Evolutionary conservation across 2,329 filamentous ascomycete genomes (phyloP), one percentile per base, ranked within the genome.

Genomic region (Diaporthe citrichinensis): DNA sequence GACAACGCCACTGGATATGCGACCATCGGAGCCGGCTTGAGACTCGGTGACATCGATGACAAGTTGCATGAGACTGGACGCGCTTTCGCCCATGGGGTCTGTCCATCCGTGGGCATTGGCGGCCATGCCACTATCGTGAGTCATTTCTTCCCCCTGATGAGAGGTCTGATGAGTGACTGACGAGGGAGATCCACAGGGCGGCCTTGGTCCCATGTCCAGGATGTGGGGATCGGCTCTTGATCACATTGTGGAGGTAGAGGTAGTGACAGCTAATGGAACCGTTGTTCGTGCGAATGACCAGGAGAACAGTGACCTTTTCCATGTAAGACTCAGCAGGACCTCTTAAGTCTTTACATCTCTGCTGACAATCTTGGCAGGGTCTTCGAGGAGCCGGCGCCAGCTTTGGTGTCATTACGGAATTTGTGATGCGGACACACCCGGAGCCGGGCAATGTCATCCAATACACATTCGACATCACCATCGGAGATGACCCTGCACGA

Each of bases 11-110:
- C 87, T 6, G 90, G 88, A 86, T 81, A 87, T 67, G 90, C 90
- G 8, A 89, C 85, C 0, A 86, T 91, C 74, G 90, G 91, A 10
- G 84, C 87, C 5, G 91, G 90, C 2, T 86, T 85, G 46, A 84
- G 80, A n/a, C 85, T 92, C 0, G 86, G 87, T 4, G 86, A 90
- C 71, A 82, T 92, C 20, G 88, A 89, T 14, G 80, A 85, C 49
- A 82, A 84, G 57, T 83, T 92, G 14, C 87, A 90, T 74, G 80
- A 86, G 72, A 90, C 89, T 8, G 85, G 86, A 39, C 86, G 90
- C n/a, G 90, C 90, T 3, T 88, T 92, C 71, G 84, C 90, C 0
- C 90, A 92, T 73, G 90, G 90, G 14, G 88, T 89, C 1, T 92
- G 91, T 75, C 90, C 90, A 0, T 87, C 87, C 8, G 90, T 92